phyloP scores from a whole-genome alignment of 1,284 basidiomycete genomes.

The Exsudoporus floridanus region DNA sequence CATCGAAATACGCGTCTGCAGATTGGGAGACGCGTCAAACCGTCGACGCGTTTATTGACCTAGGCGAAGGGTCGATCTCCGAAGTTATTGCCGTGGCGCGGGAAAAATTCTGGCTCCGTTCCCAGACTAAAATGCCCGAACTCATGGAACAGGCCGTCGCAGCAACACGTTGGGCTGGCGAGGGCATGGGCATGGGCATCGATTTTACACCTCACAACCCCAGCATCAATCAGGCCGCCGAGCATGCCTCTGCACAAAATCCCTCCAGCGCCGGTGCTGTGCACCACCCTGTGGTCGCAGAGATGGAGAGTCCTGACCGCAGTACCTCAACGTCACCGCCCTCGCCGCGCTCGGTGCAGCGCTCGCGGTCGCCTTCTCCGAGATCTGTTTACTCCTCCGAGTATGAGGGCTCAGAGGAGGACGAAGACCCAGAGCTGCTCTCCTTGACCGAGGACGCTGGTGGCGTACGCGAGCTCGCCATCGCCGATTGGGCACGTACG shows the following conservation, averaged over 20 bases:
- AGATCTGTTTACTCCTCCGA: conserved; percentile 35
- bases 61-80: conserved; percentile 64
- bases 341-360: conserved; percentile 27
- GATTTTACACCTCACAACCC: conserved; percentile 30
- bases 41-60: conserved; percentile 65
- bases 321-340: conserved; percentile 30
- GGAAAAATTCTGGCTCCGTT: conserved; percentile 69
- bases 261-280: conserved; percentile 3
- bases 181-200: conserved; percentile 40
- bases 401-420: conserved; percentile 54
- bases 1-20: conserved; percentile 35
- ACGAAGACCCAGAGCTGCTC: conserved; percentile 60
- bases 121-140: conserved; percentile 60
- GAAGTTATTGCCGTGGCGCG: conserved; percentile 60
- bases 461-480: conserved; percentile 60
- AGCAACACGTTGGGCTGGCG: conserved; percentile 49
- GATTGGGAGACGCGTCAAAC: conserved; percentile 69
- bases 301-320: conserved; percentile 20
- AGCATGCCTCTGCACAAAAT: conserved; percentile 10
- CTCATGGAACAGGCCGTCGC: conserved; percentile 67
- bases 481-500: conserved; percentile 70
- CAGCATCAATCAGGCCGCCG: conserved; percentile 4
- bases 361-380: conserved; percentile 35
- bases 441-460: conserved; percentile 59
- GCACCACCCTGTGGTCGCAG: conserved; percentile 7